A percentile compares a stretch with the other conserved stretches of the same genome.
Evolutionary conservation across 352 stramenopile species (phyloP).

Genomic region (Globisporangium alternatum): DNA sequence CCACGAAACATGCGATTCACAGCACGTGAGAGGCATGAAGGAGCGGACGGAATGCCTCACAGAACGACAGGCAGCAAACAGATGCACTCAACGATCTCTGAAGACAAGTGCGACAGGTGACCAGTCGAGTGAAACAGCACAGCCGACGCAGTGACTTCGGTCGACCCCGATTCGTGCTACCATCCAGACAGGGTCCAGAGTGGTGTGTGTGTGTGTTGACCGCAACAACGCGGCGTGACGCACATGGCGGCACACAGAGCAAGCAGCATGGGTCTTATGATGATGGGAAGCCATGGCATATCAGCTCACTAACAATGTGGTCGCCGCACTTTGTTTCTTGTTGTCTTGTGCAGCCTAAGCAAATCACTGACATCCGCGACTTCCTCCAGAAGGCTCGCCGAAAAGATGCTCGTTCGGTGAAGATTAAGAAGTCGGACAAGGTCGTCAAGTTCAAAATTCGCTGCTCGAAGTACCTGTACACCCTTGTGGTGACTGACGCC

Average conservation of each 20-base stretch:
- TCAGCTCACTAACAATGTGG: background rate
- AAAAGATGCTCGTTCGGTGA: conserved; percentile 98
- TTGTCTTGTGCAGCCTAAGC: conserved; percentile 86
- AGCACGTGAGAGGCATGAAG: too few relatives aligned
- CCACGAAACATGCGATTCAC: too few relatives aligned
- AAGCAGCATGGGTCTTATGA: background rate
- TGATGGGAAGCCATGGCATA: background rate
- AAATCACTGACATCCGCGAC: conserved; percentile 99
- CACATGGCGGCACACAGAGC: background rate
- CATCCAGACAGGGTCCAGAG: conserved; percentile 3
- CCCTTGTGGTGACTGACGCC: conserved; percentile 96
- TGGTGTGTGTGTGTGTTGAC: conserved; percentile 1
- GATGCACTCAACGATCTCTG: too few relatives aligned
- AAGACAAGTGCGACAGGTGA: too few relatives aligned
- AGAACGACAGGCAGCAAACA: background rate
- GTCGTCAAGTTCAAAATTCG: conserved; percentile 99
- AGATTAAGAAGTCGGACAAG: conserved; percentile 98
- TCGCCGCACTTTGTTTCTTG: conserved; percentile 4
- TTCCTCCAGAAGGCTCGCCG: conserved; percentile 98
- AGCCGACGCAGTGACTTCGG: background rate
- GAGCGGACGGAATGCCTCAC: too few relatives aligned
- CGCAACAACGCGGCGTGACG: background rate
- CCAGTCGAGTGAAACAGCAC: background rate
- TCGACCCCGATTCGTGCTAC: background rate
- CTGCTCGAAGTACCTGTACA: conserved; percentile 99